A percentile compares a stretch with the other conserved stretches of the same genome.
Evolutionary conservation across 345 rosid species (phyloP).

Genomic region (Populus euphratica): DNA sequence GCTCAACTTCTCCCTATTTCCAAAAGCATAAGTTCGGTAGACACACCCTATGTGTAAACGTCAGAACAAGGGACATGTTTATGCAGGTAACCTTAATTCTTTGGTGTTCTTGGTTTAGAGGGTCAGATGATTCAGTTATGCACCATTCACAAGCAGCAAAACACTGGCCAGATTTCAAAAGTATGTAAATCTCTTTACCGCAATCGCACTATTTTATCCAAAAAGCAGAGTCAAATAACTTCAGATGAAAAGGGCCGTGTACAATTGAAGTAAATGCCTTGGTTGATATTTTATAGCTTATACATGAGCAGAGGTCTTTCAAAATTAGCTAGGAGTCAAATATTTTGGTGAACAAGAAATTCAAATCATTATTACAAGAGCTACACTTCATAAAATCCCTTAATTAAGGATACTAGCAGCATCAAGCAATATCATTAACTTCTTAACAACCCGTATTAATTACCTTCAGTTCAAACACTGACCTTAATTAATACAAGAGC

Average conservation of each 20-base stretch:
- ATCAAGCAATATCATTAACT: neutral
- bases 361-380: neutral
- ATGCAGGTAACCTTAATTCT: constrained; percentile 54
- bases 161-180: constrained; percentile 75
- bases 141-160: constrained; percentile 93
- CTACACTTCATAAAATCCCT: neutral
- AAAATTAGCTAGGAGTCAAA: neutral
- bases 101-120: constrained; percentile 54
- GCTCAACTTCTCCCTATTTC: constrained; percentile 65
- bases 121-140: constrained; percentile 81
- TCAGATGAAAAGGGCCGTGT: neutral
- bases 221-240: neutral
- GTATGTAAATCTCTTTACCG: constrained; percentile 80
- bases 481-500: neutral
- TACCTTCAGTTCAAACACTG: no score
- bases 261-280: neutral
- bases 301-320: neutral
- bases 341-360: neutral
- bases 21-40: neutral
- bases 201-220: constrained; percentile 50
- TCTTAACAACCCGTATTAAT: neutral
- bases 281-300: neutral
- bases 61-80: neutral
- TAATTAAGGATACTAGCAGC: neutral
- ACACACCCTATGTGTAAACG: neutral